These are phyloP conservation scores for Botrytis squamosa DNA, from an alignment of 2,329 filamentous ascomycete genomes.

Conservation along the genomic window DNA sequence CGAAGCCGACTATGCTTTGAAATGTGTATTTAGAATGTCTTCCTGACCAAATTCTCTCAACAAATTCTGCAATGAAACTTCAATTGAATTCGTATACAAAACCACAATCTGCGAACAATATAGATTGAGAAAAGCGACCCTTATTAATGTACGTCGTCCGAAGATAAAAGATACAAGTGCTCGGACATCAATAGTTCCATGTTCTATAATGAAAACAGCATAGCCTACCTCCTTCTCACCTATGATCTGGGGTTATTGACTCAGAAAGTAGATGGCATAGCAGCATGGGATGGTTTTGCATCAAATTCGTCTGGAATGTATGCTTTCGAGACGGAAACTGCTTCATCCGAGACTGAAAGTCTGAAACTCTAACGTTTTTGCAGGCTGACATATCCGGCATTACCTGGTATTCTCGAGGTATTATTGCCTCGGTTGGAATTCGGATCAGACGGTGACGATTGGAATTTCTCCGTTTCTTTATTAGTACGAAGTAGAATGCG, in stretches of 20 bases:
- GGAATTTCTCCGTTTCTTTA: not conserved
- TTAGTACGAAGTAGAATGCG: not conserved
- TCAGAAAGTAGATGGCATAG: not conserved
- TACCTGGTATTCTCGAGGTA: not conserved
- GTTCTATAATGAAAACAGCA: not conserved
- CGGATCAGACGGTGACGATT: not conserved
- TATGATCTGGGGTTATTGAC: not conserved
- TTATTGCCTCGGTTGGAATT: not conserved
- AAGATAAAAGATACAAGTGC: not conserved
- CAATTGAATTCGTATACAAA: not conserved
- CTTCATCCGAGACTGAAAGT: constrained; percentile 18
- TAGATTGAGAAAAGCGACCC: not conserved
- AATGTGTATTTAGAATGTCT: not conserved
- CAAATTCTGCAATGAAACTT: not conserved
- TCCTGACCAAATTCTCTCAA: not conserved
- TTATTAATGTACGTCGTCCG: not conserved
- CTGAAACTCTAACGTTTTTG: not conserved
- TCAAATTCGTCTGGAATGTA: constrained; percentile 9
- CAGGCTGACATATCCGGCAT: not conserved
- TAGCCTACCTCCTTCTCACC: constrained; percentile 8
- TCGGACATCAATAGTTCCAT: not conserved
- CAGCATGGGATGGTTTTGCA: not conserved
- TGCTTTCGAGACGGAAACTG: constrained; percentile 5
- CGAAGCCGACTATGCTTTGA: not conserved
- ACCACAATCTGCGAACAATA: not conserved